These are phyloP conservation scores for Pulveroboletus frians DNA, from an alignment of 768 basidiomycete species.

Conservation along the genomic window DNA sequence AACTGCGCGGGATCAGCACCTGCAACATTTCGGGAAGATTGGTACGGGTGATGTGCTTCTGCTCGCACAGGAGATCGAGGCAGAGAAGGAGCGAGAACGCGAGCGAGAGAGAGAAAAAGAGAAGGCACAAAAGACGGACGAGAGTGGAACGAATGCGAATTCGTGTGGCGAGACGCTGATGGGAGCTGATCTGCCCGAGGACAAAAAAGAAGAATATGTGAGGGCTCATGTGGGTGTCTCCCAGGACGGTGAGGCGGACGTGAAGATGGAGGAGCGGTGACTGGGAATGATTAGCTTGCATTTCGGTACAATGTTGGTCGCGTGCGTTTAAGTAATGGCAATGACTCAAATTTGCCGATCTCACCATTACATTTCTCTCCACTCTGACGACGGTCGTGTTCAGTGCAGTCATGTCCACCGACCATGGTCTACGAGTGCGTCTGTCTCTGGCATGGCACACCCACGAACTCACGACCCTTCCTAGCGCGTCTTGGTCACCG, in stretches of 20 bases:
- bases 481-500: constrained; percentile 64
- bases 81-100: constrained; percentile 34
- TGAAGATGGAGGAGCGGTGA: constrained; percentile 45
- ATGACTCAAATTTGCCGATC: not conserved
- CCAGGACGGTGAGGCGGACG: constrained; percentile 40
- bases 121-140: constrained; percentile 22
- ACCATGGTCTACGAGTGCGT: constrained; percentile 45
- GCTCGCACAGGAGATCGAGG: constrained; percentile 35
- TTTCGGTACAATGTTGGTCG: not conserved
- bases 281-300: not conserved
- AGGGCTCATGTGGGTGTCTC: constrained; percentile 11
- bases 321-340: constrained; percentile 11
- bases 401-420: constrained; percentile 25
- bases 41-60: constrained; percentile 68
- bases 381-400: not conserved
- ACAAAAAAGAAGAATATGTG: constrained; percentile 22
- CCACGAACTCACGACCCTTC: constrained; percentile 9
- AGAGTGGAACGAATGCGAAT: constrained; percentile 11
- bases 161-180: constrained; percentile 32
- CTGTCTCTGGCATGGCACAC: not conserved
- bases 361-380: constrained; percentile 2
- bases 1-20: constrained; percentile 63
- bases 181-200: constrained; percentile 16
- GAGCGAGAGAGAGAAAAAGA: constrained; percentile 35
- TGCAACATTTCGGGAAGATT: constrained; percentile 78